Conservation (phyloP, 306 rosid species). For the Cicer pinnatifidum region DNA sequence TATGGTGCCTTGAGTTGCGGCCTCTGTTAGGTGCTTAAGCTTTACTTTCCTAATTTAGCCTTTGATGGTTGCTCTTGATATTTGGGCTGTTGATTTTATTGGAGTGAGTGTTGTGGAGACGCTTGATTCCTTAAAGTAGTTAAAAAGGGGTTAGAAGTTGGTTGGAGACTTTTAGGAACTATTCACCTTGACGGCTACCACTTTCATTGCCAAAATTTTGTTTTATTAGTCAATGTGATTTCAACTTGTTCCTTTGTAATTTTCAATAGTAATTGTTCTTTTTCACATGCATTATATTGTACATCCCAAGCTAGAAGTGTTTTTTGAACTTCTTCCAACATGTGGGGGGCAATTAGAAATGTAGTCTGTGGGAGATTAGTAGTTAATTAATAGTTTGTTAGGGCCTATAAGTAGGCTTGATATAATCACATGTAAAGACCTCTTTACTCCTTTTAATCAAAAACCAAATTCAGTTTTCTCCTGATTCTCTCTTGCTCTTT, state of each 20-base stretch:
- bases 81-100: not conserved
- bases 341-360: not conserved
- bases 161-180: not conserved
- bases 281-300: not conserved
- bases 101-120: not conserved
- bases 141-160: not conserved
- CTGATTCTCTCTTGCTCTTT: not conserved
- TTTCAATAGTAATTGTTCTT: not conserved
- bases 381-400: not conserved
- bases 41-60: not conserved
- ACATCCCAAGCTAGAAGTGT: not conserved
- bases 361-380: not conserved
- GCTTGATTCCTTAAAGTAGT: not conserved
- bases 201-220: not conserved
- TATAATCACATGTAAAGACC: not conserved
- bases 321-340: not conserved
- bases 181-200: not conserved
- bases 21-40: not conserved
- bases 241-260: not conserved
- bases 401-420: not conserved
- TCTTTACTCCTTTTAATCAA: not conserved
- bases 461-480: not conserved
- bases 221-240: constrained; percentile 1
- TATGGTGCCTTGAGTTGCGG: not conserved
- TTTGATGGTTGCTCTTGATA: not conserved